A percentile compares a stretch with the other conserved stretches of the same genome.
These are phyloP conservation scores for fission yeast (Schizosaccharomyces pombe) DNA, from an alignment of 805 yeast genomes.

Conservation along the genomic window DNA sequence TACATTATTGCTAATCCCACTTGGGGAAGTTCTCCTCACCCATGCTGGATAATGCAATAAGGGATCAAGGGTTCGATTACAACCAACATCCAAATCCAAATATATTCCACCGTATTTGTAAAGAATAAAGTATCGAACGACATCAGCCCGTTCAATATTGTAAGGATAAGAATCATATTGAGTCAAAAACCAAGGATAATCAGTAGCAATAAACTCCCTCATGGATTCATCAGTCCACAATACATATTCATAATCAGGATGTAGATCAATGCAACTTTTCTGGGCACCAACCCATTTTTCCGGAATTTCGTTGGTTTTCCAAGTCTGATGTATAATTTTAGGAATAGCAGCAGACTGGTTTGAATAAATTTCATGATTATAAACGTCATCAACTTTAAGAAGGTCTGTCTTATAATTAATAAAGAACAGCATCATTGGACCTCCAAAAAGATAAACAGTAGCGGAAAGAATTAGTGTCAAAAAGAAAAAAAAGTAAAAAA, in stretches of 20 bases:
- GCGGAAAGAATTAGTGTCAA: background rate
- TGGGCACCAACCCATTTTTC: conserved; percentile 64
- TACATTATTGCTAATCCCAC: conserved; percentile 80
- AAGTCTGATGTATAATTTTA: conserved; percentile 80
- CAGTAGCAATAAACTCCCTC: conserved; percentile 48
- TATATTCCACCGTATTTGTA: conserved; percentile 74
- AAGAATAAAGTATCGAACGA: conserved; percentile 65
- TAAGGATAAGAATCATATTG: conserved; percentile 59
- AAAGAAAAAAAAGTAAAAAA: background rate
- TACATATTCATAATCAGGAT: conserved; percentile 64
- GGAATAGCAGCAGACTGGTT: conserved; percentile 36
- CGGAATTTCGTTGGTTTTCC: conserved; percentile 57
- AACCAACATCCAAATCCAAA: conserved; percentile 77
- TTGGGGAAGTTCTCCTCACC: conserved; percentile 67
- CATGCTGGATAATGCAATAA: conserved; percentile 61
- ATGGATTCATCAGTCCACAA: conserved; percentile 80
- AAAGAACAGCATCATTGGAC: background rate
- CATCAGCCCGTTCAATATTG: conserved; percentile 78
- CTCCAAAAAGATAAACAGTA: background rate
- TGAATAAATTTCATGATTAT: background rate
- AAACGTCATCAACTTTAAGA: background rate
- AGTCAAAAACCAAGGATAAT: conserved; percentile 66
- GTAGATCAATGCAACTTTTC: conserved; percentile 47
- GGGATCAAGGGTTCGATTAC: conserved; percentile 58
- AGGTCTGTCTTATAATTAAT: background rate